Evolutionary conservation across 1,284 basidiomycete genomes (phyloP).

Genomic region (Amylostereum areolatum): DNA sequence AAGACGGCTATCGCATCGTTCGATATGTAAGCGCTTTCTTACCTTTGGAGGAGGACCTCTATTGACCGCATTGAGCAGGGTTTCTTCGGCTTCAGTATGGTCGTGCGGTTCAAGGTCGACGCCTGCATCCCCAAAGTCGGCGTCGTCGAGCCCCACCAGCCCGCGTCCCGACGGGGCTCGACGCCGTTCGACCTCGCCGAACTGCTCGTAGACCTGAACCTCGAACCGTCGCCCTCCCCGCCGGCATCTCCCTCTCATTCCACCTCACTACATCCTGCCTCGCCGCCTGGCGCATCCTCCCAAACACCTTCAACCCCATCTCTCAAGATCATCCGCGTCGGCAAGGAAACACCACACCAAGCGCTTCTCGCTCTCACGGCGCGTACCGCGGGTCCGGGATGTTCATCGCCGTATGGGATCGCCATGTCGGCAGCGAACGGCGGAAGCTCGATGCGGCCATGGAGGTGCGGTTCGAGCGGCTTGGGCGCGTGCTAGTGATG

Average conservation of each 20-base stretch:
- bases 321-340: slow-evolving; percentile 13
- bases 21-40: slow-evolving; percentile 30
- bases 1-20: slow-evolving; percentile 29
- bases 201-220: neutral
- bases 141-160: neutral
- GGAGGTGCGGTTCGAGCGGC: neutral
- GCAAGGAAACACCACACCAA: slow-evolving; percentile 25
- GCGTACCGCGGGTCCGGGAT: slow-evolving; percentile 22
- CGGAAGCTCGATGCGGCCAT: neutral
- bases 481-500: neutral
- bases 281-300: too few species aligned
- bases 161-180: neutral
- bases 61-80: slow-evolving; percentile 25
- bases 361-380: slow-evolving; percentile 36
- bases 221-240: slow-evolving; percentile 4
- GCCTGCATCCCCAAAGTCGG: slow-evolving; percentile 28
- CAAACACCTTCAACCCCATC: neutral
- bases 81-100: slow-evolving; percentile 40
- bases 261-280: too few species aligned
- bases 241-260: slow-evolving; percentile 2
- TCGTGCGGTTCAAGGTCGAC: slow-evolving; percentile 46
- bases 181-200: slow-evolving; percentile 9
- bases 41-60: neutral
- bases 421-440: neutral
- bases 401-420: slow-evolving; percentile 17